These are phyloP conservation scores for Alternaria brassicae DNA, from an alignment of 2,329 filamentous ascomycete genomes.

Conservation along the genomic window DNA sequence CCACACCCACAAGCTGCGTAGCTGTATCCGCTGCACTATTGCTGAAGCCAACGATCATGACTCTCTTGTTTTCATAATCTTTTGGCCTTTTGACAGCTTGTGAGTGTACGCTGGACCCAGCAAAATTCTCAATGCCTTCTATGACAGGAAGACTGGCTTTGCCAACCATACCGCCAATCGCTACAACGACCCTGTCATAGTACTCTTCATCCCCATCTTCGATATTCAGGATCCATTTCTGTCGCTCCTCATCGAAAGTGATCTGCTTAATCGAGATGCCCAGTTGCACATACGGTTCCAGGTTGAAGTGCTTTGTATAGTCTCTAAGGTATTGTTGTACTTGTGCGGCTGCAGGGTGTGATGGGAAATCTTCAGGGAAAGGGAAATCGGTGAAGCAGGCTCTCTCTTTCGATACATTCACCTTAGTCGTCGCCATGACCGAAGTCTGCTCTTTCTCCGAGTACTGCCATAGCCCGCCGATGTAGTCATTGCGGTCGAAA, in stretches of 20 bases:
- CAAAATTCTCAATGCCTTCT: constrained; percentile 27
- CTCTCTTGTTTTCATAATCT: constrained; percentile 22
- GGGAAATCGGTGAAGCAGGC: constrained; percentile 35
- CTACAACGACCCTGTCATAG: constrained; percentile 33
- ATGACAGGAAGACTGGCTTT: constrained; percentile 25
- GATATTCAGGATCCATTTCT: constrained; percentile 25
- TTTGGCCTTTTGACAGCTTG: constrained; percentile 23
- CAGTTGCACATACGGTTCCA: constrained; percentile 23
- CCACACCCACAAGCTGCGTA: constrained; percentile 27
- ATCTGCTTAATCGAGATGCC: constrained; percentile 18
- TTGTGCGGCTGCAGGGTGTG: constrained; percentile 28
- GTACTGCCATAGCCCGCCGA: constrained; percentile 35
- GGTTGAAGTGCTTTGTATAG: constrained; percentile 28
- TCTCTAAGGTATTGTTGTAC: constrained; percentile 30
- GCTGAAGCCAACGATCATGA: constrained; percentile 37
- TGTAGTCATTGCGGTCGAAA: constrained; percentile 29
- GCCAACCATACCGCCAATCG: constrained; percentile 28
- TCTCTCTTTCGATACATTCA: constrained; percentile 33
- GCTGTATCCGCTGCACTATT: constrained; percentile 38
- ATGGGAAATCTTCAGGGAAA: constrained; percentile 20
- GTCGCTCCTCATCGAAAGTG: constrained; percentile 14
- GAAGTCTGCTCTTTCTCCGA: constrained; percentile 30
- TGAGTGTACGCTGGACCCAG: constrained; percentile 20
- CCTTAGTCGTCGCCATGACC: constrained; percentile 27
- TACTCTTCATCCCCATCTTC: constrained; percentile 8